These are phyloP conservation scores for Acanthamoeba royreba DNA, from an alignment of 208 protist genomes.

Conservation along the genomic window DNA sequence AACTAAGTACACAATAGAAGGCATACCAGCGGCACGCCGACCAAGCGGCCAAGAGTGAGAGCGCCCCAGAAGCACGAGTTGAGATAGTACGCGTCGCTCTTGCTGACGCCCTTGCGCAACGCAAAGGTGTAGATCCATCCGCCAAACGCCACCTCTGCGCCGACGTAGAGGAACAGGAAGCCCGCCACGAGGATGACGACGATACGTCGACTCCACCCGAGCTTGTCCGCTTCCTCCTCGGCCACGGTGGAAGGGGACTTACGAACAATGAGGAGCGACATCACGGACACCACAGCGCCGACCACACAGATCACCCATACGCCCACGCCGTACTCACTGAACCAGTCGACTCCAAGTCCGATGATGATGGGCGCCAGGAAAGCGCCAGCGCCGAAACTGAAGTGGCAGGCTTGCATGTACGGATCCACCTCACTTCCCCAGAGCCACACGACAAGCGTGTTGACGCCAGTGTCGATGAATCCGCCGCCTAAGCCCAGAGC, in stretches of 20 bases:
- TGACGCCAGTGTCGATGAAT: background rate
- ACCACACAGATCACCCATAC: background rate
- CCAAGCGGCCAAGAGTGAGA: background rate
- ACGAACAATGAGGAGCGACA: background rate
- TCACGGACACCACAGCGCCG: background rate
- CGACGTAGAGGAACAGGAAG: conserved; percentile 7
- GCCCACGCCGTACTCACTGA: background rate
- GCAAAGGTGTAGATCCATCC: conserved; percentile 39
- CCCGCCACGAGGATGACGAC: background rate
- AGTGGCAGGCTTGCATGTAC: conserved; percentile 36
- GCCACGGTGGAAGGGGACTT: background rate
- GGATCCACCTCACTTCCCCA: background rate
- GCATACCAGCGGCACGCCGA: background rate
- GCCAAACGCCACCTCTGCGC: background rate
- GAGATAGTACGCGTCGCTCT: background rate
- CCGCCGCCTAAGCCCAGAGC: background rate
- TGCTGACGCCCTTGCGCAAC: background rate
- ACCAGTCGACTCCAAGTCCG: background rate
- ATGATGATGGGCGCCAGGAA: background rate
- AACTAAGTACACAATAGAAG: background rate
- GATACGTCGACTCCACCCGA: background rate
- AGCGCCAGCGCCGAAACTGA: conserved; percentile 11
- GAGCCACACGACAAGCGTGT: background rate
- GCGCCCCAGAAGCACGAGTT: background rate
- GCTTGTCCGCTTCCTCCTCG: background rate